A percentile compares a stretch with the other conserved stretches of the same genome.
These are phyloP conservation scores for Passiflora organensis DNA, from an alignment of 345 rosid genomes.

Conservation along the genomic window DNA sequence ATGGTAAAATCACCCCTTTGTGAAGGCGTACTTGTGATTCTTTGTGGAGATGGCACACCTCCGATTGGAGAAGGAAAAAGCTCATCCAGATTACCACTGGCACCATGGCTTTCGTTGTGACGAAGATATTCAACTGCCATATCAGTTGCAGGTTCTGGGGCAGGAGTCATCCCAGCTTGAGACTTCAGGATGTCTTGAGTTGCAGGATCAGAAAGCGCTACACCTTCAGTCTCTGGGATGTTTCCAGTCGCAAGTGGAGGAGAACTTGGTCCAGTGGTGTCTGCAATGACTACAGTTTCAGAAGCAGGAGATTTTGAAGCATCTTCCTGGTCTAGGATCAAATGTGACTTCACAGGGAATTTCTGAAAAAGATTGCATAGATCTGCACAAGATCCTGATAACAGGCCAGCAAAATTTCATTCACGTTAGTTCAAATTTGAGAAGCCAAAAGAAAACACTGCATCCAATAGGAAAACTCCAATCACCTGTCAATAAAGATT, in stretches of 20 bases:
- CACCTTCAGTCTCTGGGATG: slow-evolving; percentile 11
- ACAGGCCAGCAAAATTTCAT: too few relatives aligned
- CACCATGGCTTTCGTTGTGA: slow-evolving; percentile 20
- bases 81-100: slow-evolving; percentile 22
- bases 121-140: slow-evolving; percentile 47
- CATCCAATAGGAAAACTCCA: slow-evolving; percentile 6
- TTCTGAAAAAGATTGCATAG: too few relatives aligned
- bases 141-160: slow-evolving; percentile 28
- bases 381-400: too few relatives aligned
- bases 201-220: slow-evolving; percentile 18
- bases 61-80: slow-evolving; percentile 25
- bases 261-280: slow-evolving; percentile 9
- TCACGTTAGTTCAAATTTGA: too few relatives aligned
- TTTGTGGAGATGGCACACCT: too few relatives aligned
- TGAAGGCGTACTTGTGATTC: too few relatives aligned
- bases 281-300: slow-evolving; percentile 9
- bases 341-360: too few relatives aligned
- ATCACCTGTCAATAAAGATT: slow-evolving; percentile 59
- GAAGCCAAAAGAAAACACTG: too few relatives aligned
- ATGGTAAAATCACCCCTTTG: too few relatives aligned
- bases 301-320: slow-evolving; percentile 15
- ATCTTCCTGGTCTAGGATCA: slow-evolving; percentile 31
- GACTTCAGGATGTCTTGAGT: slow-evolving; percentile 5
- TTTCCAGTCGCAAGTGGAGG: slow-evolving; percentile 19
- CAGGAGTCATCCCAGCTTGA: background rate